Conservation (phyloP, 1,139 yeast genomes). For the Insectozyma bohioensis region DNA sequence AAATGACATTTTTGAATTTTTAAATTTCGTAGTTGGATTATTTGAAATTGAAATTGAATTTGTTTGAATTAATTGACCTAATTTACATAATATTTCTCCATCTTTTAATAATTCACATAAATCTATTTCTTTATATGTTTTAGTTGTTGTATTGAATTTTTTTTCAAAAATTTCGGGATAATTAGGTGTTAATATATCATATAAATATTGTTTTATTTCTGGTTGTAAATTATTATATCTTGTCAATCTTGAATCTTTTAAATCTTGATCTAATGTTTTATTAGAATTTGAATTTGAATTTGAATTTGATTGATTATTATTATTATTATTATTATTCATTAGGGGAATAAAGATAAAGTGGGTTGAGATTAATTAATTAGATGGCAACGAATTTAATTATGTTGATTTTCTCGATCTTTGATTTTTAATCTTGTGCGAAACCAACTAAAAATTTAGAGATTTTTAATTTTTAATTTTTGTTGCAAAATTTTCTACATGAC, state of each 20-base stretch:
- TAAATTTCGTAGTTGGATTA: conserved; percentile 47
- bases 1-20: conserved; percentile 75
- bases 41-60: conserved; percentile 21
- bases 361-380: too few species aligned
- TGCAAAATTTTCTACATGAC: too few species aligned
- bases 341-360: too few species aligned
- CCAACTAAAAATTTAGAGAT: too few species aligned
- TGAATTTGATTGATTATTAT: neutral
- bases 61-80: conserved; percentile 36
- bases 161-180: conserved; percentile 12
- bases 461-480: too few species aligned
- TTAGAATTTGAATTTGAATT: neutral
- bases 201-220: conserved; percentile 55
- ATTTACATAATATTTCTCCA: conserved; percentile 63
- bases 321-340: too few species aligned
- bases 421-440: too few species aligned
- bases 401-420: too few species aligned
- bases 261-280: conserved; percentile 56
- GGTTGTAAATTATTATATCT: conserved; percentile 49
- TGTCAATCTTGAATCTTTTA: conserved; percentile 41
- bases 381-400: too few species aligned
- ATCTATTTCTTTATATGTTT: conserved; percentile 4
- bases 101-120: conserved; percentile 53
- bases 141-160: conserved; percentile 10
- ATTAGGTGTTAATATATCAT: conserved; percentile 11